A percentile compares a stretch with the other conserved stretches of the same genome.
Evolutionary conservation across 2,329 filamentous ascomycete species (phyloP).

Genomic region (Pseudocercospora vitis): DNA sequence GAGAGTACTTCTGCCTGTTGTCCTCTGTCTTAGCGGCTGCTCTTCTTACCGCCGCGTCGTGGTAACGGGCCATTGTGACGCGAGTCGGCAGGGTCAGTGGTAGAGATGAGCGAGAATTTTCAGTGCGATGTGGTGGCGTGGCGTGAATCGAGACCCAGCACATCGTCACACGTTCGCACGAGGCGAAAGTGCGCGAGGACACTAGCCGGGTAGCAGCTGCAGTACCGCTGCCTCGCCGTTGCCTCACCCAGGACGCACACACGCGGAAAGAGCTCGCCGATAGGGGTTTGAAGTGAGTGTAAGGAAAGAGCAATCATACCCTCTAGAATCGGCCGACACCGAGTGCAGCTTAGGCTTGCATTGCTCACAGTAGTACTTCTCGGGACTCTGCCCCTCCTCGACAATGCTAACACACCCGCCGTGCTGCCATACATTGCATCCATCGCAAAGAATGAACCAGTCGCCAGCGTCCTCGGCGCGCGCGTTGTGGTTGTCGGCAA

Average conservation of each 20-base stretch:
- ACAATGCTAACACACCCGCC: slow-evolving; percentile 96
- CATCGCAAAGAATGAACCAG: slow-evolving; percentile 96
- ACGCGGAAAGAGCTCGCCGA: not conserved
- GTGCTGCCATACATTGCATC: slow-evolving; percentile 98
- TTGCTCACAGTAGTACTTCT: slow-evolving; percentile 97
- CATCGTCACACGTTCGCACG: slow-evolving; percentile 4
- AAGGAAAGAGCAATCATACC: slow-evolving; percentile 61
- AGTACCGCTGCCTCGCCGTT: not conserved
- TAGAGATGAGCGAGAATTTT: not conserved
- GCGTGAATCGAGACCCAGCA: not conserved
- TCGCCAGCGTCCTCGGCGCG: slow-evolving; percentile 84
- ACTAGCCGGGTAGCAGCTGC: too few relatives aligned
- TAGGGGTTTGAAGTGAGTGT: too few relatives aligned
- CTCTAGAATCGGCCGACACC: slow-evolving; percentile 75
- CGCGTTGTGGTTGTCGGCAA: slow-evolving; percentile 48
- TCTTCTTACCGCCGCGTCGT: slow-evolving; percentile 24
- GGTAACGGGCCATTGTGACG: slow-evolving; percentile 32
- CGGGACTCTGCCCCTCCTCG: slow-evolving; percentile 86
- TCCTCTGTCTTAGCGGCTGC: slow-evolving; percentile 34
- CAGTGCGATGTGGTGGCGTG: not conserved
- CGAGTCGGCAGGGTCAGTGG: not conserved
- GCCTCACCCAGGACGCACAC: too few relatives aligned
- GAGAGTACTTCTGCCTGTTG: slow-evolving; percentile 61
- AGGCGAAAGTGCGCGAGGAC: slow-evolving; percentile 7
- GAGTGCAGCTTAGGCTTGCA: slow-evolving; percentile 91